phyloP scores from a whole-genome alignment of 2,329 filamentous ascomycete species.

The Nothopassalora personata region DNA sequence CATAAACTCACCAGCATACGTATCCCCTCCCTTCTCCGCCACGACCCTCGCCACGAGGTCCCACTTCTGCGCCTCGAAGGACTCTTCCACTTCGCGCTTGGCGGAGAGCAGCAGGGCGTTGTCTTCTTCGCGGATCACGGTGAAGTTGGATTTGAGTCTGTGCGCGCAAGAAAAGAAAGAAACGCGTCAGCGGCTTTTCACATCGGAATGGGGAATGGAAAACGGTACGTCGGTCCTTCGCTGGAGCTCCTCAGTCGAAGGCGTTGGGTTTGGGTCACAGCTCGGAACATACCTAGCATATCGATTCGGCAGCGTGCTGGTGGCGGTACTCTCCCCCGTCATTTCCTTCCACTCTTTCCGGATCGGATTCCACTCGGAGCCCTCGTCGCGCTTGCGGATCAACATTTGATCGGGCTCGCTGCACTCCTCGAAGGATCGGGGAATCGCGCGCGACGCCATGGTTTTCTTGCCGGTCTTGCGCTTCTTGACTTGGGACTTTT shows the following conservation, averaged over 20 bases:
- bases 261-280: no score
- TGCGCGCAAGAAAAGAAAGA: neutral
- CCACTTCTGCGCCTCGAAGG: slow-evolving; percentile 39
- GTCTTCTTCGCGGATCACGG: slow-evolving; percentile 34
- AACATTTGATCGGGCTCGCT: slow-evolving; percentile 26
- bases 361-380: slow-evolving; percentile 26
- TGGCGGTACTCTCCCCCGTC: slow-evolving; percentile 32
- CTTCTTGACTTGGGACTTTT: neutral
- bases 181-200: neutral
- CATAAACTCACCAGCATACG: slow-evolving; percentile 25
- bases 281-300: slow-evolving; percentile 20
- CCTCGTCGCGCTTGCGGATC: slow-evolving; percentile 26
- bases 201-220: neutral
- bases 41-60: slow-evolving; percentile 33
- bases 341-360: slow-evolving; percentile 23
- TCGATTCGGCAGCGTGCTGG: slow-evolving; percentile 36
- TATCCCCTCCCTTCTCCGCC: slow-evolving; percentile 28
- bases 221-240: neutral
- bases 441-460: slow-evolving; percentile 12
- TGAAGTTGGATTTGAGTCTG: slow-evolving; percentile 38
- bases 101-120: slow-evolving; percentile 27
- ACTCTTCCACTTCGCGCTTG: slow-evolving; percentile 38
- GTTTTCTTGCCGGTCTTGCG: slow-evolving; percentile 12
- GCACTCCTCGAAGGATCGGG: slow-evolving; percentile 26
- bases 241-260: no score